Conservation (phyloP, 768 basidiomycete genomes). For the Termitomyces sp. region DNA sequence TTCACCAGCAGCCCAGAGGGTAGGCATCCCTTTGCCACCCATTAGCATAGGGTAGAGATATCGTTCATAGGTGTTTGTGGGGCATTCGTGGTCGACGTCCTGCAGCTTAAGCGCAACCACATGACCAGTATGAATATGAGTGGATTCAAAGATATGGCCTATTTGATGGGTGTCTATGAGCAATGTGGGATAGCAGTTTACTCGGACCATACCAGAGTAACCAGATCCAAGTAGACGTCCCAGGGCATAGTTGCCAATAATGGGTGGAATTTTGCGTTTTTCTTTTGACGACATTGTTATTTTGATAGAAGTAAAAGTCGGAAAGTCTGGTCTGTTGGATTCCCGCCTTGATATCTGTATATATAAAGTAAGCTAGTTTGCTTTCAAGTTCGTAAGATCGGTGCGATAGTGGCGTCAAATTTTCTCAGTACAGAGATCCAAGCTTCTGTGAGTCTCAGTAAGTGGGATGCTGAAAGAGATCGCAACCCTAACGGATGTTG, state of each 20-base stretch:
- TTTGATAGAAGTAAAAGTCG: background rate
- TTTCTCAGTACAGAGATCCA: background rate
- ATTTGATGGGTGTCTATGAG: background rate
- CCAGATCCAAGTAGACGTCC: slow-evolving; percentile 63
- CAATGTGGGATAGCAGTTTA: background rate
- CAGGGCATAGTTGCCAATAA: slow-evolving; percentile 63
- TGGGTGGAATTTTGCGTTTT: slow-evolving; percentile 23
- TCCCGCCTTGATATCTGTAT: background rate
- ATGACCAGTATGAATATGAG: slow-evolving; percentile 50
- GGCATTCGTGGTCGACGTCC: slow-evolving; percentile 65
- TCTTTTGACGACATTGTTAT: slow-evolving; percentile 4
- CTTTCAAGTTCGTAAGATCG: background rate
- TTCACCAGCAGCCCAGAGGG: slow-evolving; percentile 59
- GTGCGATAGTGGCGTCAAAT: background rate
- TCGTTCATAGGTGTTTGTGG: slow-evolving; percentile 72
- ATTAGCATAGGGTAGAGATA: slow-evolving; percentile 65
- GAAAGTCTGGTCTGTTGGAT: background rate
- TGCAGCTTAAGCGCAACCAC: slow-evolving; percentile 77
- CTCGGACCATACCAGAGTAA: slow-evolving; percentile 56
- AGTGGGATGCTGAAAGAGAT: background rate
- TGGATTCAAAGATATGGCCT: slow-evolving; percentile 73
- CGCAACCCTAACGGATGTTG: background rate
- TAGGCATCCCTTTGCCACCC: slow-evolving; percentile 73
- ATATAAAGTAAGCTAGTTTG: background rate
- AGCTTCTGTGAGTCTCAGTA: background rate